phyloP scores from a whole-genome alignment of 2,329 filamentous ascomycete species.

The Penicillium sp. region DNA sequence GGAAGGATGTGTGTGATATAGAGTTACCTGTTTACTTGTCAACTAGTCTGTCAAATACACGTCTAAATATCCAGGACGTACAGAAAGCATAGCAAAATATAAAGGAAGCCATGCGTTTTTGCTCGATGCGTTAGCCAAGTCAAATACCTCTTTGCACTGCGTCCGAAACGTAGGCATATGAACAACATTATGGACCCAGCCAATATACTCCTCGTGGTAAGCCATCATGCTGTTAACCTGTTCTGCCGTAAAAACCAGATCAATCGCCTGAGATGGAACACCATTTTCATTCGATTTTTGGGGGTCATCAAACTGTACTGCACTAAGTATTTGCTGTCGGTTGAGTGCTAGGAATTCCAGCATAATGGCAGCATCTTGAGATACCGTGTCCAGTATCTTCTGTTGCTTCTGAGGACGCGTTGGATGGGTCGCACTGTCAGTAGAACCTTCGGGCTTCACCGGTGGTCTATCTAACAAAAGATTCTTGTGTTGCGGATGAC shows the following conservation, averaged over 20 bases:
- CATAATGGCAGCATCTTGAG: conserved; percentile 12
- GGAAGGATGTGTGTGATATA: conserved; percentile 3
- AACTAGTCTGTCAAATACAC: not conserved
- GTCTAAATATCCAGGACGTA: not conserved
- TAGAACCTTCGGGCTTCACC: not conserved
- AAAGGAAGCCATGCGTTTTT: not conserved
- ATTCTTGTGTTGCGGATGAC: not conserved
- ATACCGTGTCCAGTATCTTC: conserved; percentile 4
- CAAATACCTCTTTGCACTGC: conserved; percentile 4
- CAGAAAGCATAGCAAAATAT: conserved; percentile 12
- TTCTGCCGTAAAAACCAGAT: not conserved
- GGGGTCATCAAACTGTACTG: not conserved
- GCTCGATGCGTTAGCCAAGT: not conserved
- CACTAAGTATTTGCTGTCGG: conserved; percentile 8
- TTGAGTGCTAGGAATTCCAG: conserved; percentile 15
- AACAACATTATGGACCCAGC: conserved; percentile 17
- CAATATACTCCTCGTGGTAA: conserved; percentile 9
- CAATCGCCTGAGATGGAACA: not conserved
- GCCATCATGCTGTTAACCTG: conserved; percentile 5
- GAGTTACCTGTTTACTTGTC: not conserved
- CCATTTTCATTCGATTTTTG: not conserved
- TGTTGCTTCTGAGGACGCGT: not conserved
- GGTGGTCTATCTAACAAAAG: not conserved
- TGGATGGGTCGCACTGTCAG: not conserved
- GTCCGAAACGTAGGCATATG: conserved; percentile 13